Base-by-base conservation (phyloP, 495 filamentous ascomycete genomes). In the Astrocystis sublimbata region DNA sequence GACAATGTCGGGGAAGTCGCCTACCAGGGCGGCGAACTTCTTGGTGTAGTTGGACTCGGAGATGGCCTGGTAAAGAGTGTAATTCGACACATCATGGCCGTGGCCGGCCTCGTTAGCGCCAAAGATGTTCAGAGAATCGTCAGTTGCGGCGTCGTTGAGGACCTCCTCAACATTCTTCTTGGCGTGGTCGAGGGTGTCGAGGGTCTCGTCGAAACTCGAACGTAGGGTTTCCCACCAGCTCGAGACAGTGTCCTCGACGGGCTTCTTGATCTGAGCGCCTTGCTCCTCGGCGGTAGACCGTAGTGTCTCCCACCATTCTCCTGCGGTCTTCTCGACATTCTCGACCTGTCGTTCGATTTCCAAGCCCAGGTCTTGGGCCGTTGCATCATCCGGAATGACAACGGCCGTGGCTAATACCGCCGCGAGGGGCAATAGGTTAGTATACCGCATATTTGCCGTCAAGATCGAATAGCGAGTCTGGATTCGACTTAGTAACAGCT, bases 21-120 rank as follows among this genome's bases (percentile, higher is more conserved):
- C 81, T 73, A 96, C 81, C 33, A 94, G 78, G 63, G 86, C 79
- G 21, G 88, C 86, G 42, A 96, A 85, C 71, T 85, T 90, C 35
- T 83, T 87, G 21, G 89, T 92, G 76, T 92, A 84, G 62, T 89
- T 89, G 76, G 81, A 88, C 49, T 83, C 78, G 12, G 79, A 73
- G 72, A 97, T 91, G 24, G 92, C 74, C 62, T 96, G 78, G 74
- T 91, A 96, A 53, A 96, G 79, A 31, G 91, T 96, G 36, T 65
- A 23, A 69, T 92, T 89, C n/a, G 80, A 73, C 52, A 67, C 26
- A 5, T 55, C 51, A 19, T 58, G 60, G 21, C 24, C n/a, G 12
- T 52, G 35, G 28, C 19, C 38, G 19, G 19, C 17, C 17, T 23
- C 13, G 10, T 13, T 9, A 6, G 30, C 4, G 17, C 59, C 40